These are phyloP conservation scores for Solanum paucissectum DNA, from an alignment of 257 asterid species.

Conservation along the genomic window DNA sequence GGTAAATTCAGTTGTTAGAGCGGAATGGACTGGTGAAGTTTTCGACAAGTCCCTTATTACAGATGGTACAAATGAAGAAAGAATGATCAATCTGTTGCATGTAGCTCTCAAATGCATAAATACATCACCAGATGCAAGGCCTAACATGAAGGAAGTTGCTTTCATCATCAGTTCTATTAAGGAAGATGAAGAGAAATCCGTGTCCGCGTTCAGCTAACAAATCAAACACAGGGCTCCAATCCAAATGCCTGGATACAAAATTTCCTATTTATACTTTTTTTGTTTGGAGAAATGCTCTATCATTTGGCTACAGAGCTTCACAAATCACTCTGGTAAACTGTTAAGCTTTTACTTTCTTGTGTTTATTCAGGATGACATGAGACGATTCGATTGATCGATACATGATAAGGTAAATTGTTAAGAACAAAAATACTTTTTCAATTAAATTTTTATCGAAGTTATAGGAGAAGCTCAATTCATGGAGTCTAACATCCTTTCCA, in stretches of 20 bases:
- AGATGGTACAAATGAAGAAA: slow-evolving; percentile 53
- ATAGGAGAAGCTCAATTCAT: not conserved
- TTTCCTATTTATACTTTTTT: not conserved
- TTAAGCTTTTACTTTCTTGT: not conserved
- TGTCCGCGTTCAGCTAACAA: not conserved
- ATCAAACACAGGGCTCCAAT: not conserved
- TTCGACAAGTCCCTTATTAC: slow-evolving; percentile 41
- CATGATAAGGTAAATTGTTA: not conserved
- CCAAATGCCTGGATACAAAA: not conserved
- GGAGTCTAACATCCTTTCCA: not conserved
- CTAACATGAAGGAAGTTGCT: slow-evolving; percentile 41
- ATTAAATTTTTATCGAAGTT: not conserved
- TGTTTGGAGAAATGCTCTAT: not conserved
- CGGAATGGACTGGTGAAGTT: slow-evolving; percentile 75
- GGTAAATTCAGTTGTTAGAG: slow-evolving; percentile 59
- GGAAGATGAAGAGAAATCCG: slow-evolving; percentile 46
- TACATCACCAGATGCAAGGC: slow-evolving; percentile 32
- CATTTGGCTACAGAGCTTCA: not conserved
- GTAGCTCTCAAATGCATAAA: slow-evolving; percentile 53
- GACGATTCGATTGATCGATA: not conserved
- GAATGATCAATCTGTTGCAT: slow-evolving; percentile 55
- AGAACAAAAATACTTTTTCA: not conserved
- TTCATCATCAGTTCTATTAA: slow-evolving; percentile 27
- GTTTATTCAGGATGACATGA: not conserved
- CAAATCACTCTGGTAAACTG: not conserved